A percentile compares a stretch with the other conserved stretches of the same genome.
Conservation (phyloP, 208 protist species). For the Acanthamoeba polyphaga region DNA sequence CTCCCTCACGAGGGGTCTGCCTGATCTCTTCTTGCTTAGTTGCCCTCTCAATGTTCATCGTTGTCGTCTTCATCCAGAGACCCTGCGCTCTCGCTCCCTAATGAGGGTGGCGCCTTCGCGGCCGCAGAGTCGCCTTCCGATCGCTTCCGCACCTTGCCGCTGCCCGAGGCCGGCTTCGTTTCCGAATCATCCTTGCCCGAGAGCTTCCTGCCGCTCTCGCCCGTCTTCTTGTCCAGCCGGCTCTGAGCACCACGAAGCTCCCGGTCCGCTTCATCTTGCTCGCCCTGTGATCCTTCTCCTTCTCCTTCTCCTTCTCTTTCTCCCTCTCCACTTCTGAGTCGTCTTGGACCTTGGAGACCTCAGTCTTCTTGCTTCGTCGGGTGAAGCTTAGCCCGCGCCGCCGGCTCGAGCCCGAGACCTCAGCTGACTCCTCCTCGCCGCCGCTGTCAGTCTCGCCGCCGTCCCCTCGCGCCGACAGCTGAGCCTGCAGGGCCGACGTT, state of each 20-base stretch:
- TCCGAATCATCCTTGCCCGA: slow-evolving; percentile 3
- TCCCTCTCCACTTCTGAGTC: not conserved
- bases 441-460: not conserved
- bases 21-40: not conserved
- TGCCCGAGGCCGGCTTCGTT: not conserved
- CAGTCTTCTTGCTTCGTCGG: not conserved
- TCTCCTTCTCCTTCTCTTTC: not conserved
- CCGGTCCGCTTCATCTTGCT: slow-evolving; percentile 22
- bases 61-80: not conserved
- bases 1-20: not conserved
- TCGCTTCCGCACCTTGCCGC: not conserved
- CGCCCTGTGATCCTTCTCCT: not conserved
- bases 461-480: not conserved
- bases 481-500: not conserved
- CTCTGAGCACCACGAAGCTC: slow-evolving; percentile 15
- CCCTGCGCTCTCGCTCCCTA: not conserved
- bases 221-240: not conserved
- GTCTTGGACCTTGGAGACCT: not conserved
- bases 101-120: not conserved
- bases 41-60: not conserved
- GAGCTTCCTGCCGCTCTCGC: not conserved
- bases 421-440: not conserved
- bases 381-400: slow-evolving; percentile 15
- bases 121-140: not conserved
- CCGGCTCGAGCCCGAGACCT: not conserved